phyloP scores from a whole-genome alignment of 2,329 filamentous ascomycete genomes.

The Albophoma yamanashiensis region DNA sequence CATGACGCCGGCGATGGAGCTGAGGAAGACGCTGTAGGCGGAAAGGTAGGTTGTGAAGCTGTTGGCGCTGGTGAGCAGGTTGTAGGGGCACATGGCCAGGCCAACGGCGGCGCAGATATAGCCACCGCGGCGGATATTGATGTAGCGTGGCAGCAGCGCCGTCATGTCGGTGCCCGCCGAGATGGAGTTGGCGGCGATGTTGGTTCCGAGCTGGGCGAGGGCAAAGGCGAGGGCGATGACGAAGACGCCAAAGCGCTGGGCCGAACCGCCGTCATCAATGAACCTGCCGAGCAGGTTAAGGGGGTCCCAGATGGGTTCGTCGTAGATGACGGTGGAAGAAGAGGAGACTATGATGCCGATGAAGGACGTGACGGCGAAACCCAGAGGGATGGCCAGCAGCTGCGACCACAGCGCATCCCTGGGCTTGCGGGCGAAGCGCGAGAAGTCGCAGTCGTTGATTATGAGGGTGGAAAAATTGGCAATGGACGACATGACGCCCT shows the following conservation, averaged over 20 bases:
- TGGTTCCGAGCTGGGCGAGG: conserved; percentile 74
- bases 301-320: conserved; percentile 62
- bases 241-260: conserved; percentile 65
- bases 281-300: conserved; percentile 56
- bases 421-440: conserved; percentile 70
- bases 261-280: conserved; percentile 56
- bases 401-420: conserved; percentile 73
- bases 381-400: conserved; percentile 59
- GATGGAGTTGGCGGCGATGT: conserved; percentile 79
- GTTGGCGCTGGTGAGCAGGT: conserved; percentile 63
- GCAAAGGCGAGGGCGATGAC: conserved; percentile 61
- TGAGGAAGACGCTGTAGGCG: conserved; percentile 89
- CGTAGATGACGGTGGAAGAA: conserved; percentile 58
- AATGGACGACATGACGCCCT: conserved; percentile 79
- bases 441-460: conserved; percentile 72
- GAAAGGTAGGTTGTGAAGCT: conserved; percentile 87
- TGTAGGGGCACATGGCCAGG: conserved; percentile 80
- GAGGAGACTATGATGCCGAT: conserved; percentile 74
- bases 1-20: conserved; percentile 87
- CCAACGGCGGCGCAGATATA: conserved; percentile 76
- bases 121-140: conserved; percentile 78
- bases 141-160: conserved; percentile 64
- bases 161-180: conserved; percentile 78
- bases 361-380: conserved; percentile 72
- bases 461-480: conserved; percentile 88